Conservation (phyloP, 345 rosid genomes). For the Lumnitzera littorea region DNA sequence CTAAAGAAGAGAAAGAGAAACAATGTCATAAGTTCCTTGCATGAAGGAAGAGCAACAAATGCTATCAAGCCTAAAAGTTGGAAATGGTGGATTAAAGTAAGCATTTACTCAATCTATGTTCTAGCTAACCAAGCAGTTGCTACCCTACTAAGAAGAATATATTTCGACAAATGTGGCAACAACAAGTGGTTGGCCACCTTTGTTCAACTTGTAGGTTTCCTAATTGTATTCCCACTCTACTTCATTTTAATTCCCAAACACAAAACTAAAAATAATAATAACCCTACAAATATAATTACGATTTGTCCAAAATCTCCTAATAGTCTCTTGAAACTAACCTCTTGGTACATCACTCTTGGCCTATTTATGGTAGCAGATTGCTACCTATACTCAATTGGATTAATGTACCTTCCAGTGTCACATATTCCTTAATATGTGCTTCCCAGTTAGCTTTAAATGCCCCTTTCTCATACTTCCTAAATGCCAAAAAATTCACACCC, state of each 20-base stretch:
- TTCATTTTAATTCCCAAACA: slow-evolving; percentile 15
- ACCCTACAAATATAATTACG: not conserved
- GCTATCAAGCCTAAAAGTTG: not conserved
- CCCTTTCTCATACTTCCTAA: slow-evolving; percentile 40
- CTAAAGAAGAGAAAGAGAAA: too few species aligned
- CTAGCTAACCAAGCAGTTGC: slow-evolving; percentile 36
- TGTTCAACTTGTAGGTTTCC: slow-evolving; percentile 40
- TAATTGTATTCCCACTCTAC: slow-evolving; percentile 38
- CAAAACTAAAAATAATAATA: not conserved
- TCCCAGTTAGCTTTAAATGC: slow-evolving; percentile 49
- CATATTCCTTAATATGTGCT: slow-evolving; percentile 32
- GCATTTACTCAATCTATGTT: slow-evolving; percentile 16
- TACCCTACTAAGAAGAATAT: slow-evolving; percentile 34
- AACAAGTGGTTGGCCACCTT: slow-evolving; percentile 46
- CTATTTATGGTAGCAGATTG: slow-evolving; percentile 19
- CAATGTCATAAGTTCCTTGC: too few species aligned
- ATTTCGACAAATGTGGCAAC: slow-evolving; percentile 39
- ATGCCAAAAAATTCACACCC: slow-evolving; percentile 40
- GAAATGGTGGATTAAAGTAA: slow-evolving; percentile 10
- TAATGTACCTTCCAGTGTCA: slow-evolving; percentile 52
- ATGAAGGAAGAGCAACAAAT: too few species aligned
- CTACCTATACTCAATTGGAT: slow-evolving; percentile 38
- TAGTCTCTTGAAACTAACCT: not conserved
- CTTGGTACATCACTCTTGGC: slow-evolving; percentile 30
- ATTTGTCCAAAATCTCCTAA: not conserved